phyloP scores from a whole-genome alignment of 257 asterid species.

The Orobanche coerulescens region DNA sequence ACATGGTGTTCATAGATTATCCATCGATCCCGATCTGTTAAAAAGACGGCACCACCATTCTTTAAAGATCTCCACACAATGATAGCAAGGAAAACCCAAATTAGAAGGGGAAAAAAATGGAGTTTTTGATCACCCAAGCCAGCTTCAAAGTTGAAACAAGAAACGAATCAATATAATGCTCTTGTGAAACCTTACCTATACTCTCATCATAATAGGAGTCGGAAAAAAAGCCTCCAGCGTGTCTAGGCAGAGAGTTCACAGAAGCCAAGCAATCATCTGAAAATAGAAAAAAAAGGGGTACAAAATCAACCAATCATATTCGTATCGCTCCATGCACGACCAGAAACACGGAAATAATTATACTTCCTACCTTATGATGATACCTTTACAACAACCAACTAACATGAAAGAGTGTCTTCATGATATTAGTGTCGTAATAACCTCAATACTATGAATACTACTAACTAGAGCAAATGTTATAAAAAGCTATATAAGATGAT shows the following conservation, averaged over 20 bases:
- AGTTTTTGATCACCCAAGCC: background rate
- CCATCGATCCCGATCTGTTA: background rate
- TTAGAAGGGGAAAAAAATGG: background rate
- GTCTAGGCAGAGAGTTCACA: background rate
- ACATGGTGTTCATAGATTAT: background rate
- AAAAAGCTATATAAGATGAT: background rate
- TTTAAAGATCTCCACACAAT: background rate
- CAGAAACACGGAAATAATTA: background rate
- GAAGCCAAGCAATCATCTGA: background rate
- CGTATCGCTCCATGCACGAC: background rate
- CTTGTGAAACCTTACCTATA: background rate
- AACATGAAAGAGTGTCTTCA: background rate
- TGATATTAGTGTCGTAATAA: background rate
- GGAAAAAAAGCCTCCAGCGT: background rate
- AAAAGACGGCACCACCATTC: background rate
- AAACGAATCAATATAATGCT: background rate
- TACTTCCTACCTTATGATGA: background rate
- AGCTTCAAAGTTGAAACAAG: conserved; percentile 4
- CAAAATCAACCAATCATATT: background rate
- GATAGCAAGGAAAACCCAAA: background rate
- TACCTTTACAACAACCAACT: background rate
- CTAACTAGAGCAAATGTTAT: background rate
- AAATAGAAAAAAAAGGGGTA: background rate
- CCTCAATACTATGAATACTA: background rate
- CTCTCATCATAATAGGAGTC: background rate